A percentile compares a stretch with the other conserved stretches of the same genome.
Evolutionary conservation across 1,139 yeast species (phyloP).

Genomic region (Blastobotrys malaysiensis): DNA sequence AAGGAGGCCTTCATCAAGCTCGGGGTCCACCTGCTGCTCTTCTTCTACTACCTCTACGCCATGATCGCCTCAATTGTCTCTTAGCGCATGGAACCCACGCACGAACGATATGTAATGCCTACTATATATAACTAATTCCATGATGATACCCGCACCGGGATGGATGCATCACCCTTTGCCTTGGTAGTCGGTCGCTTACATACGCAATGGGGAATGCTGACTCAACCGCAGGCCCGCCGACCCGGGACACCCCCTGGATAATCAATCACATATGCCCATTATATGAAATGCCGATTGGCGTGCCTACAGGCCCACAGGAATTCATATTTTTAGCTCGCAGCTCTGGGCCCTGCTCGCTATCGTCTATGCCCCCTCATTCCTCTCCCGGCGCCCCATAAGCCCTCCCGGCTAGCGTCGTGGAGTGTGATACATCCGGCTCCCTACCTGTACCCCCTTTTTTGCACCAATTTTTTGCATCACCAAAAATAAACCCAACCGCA

Average conservation of each 20-base stretch:
- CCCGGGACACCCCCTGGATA: neutral
- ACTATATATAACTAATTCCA: neutral
- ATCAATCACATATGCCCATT: neutral
- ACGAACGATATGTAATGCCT: too few relatives aligned
- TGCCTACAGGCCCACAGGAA: neutral
- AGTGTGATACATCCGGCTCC: neutral
- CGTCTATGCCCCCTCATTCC: neutral
- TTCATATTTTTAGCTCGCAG: neutral
- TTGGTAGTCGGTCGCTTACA: too few relatives aligned
- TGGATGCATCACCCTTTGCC: too few relatives aligned
- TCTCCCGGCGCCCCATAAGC: neutral
- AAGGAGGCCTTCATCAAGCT: slow-evolving; percentile 80
- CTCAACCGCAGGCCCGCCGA: neutral
- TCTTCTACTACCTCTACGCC: slow-evolving; percentile 87
- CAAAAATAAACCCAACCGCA: neutral
- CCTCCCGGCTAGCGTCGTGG: neutral
- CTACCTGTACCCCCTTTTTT: neutral
- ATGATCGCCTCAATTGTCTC: slow-evolving; percentile 81
- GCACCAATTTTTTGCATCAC: neutral
- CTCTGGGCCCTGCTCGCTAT: neutral
- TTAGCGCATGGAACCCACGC: slow-evolving; percentile 11
- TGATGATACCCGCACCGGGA: too few relatives aligned
- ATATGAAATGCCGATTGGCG: neutral
- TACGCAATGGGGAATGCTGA: neutral
- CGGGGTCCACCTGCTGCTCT: slow-evolving; percentile 80